Percentiles rank a stretch among this genome's conserved stretches.
Conservation (phyloP, 2,329 filamentous ascomycete genomes). For the Calonectria fujianensis region DNA sequence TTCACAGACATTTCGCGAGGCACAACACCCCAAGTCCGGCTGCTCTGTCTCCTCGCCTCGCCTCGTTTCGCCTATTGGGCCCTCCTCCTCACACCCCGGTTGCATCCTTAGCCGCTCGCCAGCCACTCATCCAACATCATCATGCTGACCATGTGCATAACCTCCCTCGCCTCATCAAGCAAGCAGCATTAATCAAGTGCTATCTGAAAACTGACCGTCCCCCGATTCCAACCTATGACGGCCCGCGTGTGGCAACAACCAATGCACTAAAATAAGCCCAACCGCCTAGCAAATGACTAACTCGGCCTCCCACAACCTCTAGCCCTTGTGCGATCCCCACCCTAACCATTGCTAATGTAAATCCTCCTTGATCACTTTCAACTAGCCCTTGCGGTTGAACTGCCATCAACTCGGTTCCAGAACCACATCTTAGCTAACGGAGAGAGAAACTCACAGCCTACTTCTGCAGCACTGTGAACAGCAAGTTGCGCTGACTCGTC, state of each 20-base stretch:
- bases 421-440: neutral
- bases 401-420: neutral
- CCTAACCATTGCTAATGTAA: neutral
- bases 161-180: slow-evolving; percentile 6
- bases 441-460: neutral
- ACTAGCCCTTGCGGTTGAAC: neutral
- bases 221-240: slow-evolving; percentile 1
- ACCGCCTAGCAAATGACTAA: neutral
- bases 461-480: neutral
- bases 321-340: slow-evolving; percentile 7
- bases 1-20: slow-evolving; percentile 34
- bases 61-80: slow-evolving; percentile 6
- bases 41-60: slow-evolving; percentile 8
- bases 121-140: slow-evolving; percentile 28
- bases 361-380: neutral
- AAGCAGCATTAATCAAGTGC: neutral
- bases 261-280: slow-evolving; percentile 16
- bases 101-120: slow-evolving; percentile 32
- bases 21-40: slow-evolving; percentile 19
- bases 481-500: neutral
- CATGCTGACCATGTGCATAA: slow-evolving; percentile 28
- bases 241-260: slow-evolving; percentile 23
- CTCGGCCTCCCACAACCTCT: neutral
- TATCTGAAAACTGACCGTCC: slow-evolving; percentile 13
- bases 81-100: neutral